Evolutionary conservation across 371 early-diverging fungal genomes (phyloP).

Genomic region (Funneliformis caledonium): DNA sequence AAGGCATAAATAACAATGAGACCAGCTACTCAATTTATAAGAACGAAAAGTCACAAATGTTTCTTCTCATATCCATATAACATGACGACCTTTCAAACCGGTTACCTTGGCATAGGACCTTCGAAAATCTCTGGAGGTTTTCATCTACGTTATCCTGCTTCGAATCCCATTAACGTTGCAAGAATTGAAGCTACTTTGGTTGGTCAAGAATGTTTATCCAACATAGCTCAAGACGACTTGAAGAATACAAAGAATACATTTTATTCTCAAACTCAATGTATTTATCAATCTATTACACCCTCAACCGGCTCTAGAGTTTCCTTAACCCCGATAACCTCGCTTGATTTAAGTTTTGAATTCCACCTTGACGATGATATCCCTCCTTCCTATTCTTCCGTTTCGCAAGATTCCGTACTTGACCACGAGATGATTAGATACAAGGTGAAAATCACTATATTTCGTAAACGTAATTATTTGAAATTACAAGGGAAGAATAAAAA

Average conservation of each 20-base stretch:
- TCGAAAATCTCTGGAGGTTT: background rate
- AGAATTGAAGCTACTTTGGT: background rate
- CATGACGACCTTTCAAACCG: background rate
- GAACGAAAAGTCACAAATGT: background rate
- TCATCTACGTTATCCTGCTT: background rate
- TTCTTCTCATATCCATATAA: constrained; percentile 2
- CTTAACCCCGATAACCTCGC: background rate
- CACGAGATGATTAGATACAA: background rate
- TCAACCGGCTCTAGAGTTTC: too few species aligned
- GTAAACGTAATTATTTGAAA: background rate
- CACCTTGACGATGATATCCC: constrained; percentile 1
- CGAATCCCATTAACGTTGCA: background rate
- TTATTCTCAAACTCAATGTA: background rate
- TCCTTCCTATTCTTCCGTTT: background rate
- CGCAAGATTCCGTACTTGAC: background rate
- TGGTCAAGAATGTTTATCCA: background rate
- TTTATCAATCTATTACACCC: background rate
- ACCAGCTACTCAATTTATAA: background rate
- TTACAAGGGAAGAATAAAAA: background rate
- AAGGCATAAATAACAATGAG: background rate
- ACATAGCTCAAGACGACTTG: background rate
- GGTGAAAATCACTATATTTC: background rate
- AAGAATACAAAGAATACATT: background rate
- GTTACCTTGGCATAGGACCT: constrained; percentile 2
- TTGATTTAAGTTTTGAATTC: constrained; percentile 11